phyloP scores from a whole-genome alignment of 2,329 filamentous ascomycete genomes.

The Pyricularia grisea region DNA sequence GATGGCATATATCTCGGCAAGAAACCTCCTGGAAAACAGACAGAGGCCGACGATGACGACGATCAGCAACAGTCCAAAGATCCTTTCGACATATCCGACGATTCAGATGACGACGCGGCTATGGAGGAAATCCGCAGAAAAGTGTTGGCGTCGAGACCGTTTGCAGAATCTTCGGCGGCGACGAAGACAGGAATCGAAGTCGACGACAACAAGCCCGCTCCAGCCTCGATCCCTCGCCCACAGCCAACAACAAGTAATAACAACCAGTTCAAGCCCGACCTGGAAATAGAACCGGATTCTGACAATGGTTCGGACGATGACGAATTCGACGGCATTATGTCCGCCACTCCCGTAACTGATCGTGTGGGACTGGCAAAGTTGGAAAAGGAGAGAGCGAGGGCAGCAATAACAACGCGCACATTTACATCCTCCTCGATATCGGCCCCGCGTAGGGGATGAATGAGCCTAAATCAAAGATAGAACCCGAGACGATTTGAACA shows the following conservation, averaged over 20 bases:
- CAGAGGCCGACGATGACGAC: conserved; percentile 21
- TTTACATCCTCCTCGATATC: conserved; percentile 40
- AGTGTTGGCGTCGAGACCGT: conserved; percentile 86
- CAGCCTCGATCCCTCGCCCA: conserved; percentile 50
- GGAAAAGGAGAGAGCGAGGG: conserved; percentile 43
- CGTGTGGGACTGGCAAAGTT: conserved; percentile 57
- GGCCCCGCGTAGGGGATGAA: conserved; percentile 37
- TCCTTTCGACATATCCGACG: conserved; percentile 68
- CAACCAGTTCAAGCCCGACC: conserved; percentile 46
- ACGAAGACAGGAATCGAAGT: background rate
- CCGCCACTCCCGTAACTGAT: conserved; percentile 83
- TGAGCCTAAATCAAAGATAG: background rate
- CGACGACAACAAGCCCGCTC: conserved; percentile 13
- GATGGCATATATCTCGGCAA: conserved; percentile 55
- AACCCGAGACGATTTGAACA: background rate
- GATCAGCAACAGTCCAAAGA: conserved; percentile 42
- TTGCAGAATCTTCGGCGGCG: conserved; percentile 46
- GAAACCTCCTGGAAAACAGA: conserved; percentile 25
- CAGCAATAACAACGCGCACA: conserved; percentile 36
- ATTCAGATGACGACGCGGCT: conserved; percentile 60
- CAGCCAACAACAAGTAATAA: background rate
- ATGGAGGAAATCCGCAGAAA: conserved; percentile 89
- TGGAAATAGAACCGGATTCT: conserved; percentile 62
- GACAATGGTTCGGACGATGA: conserved; percentile 62
- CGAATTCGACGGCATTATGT: conserved; percentile 87